Evolutionary conservation across 768 basidiomycete genomes (phyloP), one percentile per base, ranked within the genome.

Genomic region (Lactarius pseudohatsudake): DNA sequence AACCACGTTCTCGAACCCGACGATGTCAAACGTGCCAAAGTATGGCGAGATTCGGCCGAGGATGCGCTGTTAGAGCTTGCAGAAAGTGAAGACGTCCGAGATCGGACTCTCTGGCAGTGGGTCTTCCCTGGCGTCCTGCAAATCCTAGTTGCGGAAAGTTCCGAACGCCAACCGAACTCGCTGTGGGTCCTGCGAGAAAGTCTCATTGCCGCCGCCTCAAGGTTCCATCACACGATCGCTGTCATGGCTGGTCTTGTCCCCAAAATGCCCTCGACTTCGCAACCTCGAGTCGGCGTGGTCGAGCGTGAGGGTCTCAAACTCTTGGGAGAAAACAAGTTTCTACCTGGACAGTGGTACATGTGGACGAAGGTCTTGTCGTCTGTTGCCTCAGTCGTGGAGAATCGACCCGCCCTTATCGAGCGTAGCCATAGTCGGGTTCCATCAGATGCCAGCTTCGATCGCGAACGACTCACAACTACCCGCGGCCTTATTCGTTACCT

Each of bases 361-460:
- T 94, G 92, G 92, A 81, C 93, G 61, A 91, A 91, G 68, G 81
- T 90, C 26, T 81, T 96, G n/a, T 94, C 91, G 69, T 84, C 89
- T n/a, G 93, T 92, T 2, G 87, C 91, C 4, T 78, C 84, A 2
- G 80, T 88, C 4, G 83, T 86, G 1, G 91, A 92, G 55, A 75
- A 79, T 45, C 83, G 87, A 34, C 84, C 84, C 7, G 77, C 81
- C 3, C 78, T 87, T 64, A 81, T 83, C 0, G 76, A 75, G 2
- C 82, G 89, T 41, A 89, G 91, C 59, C 90, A 91, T 71, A 79
- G 82, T 18, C 84, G 90, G 20, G 87, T 81, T 1, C 85, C 88
- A 4, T 91, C 90, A 9, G 90, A 91, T 67, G 76, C 84, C 64
- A 90, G 83, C 66, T 89, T 91, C 61, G 91, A 92, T 67, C 85